These are phyloP conservation scores for Hypholoma sublateritium DNA, from an alignment of 768 basidiomycete species.

Conservation along the genomic window DNA sequence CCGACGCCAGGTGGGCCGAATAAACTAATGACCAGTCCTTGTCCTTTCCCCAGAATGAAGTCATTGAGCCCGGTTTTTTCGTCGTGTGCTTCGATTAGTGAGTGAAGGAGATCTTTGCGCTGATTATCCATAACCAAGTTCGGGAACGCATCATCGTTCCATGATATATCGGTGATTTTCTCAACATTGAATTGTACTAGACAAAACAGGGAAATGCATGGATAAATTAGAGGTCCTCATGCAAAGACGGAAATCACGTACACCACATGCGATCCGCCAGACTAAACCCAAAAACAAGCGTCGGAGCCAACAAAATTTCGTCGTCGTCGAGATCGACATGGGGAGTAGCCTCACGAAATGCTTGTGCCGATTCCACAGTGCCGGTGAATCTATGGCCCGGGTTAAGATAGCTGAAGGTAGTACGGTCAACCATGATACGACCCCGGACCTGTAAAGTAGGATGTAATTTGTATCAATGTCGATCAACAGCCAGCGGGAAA, in stretches of 20 bases:
- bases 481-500: background rate
- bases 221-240: background rate
- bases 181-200: constrained; percentile 63
- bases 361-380: constrained; percentile 18
- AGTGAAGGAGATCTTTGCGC: constrained; percentile 53
- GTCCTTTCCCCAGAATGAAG: constrained; percentile 65
- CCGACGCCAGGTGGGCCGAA: constrained; percentile 65
- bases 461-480: background rate
- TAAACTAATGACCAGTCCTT: constrained; percentile 54
- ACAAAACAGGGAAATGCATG: background rate
- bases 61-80: constrained; percentile 53
- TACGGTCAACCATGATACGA: constrained; percentile 63
- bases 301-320: constrained; percentile 55
- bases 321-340: constrained; percentile 46
- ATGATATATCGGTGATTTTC: constrained; percentile 50
- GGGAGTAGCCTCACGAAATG: constrained; percentile 23
- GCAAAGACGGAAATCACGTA: constrained; percentile 29
- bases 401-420: constrained; percentile 53
- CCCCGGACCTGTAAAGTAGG: constrained; percentile 41
- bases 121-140: constrained; percentile 54
- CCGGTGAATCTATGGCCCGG: constrained; percentile 46
- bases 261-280: constrained; percentile 59
- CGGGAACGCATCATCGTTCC: constrained; percentile 57
- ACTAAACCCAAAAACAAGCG: constrained; percentile 63
- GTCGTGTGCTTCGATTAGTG: constrained; percentile 57